Evolutionary conservation across 768 basidiomycete species (phyloP), one percentile per base, ranked within the genome.

Genomic region (Lactifluus subvellereus): DNA sequence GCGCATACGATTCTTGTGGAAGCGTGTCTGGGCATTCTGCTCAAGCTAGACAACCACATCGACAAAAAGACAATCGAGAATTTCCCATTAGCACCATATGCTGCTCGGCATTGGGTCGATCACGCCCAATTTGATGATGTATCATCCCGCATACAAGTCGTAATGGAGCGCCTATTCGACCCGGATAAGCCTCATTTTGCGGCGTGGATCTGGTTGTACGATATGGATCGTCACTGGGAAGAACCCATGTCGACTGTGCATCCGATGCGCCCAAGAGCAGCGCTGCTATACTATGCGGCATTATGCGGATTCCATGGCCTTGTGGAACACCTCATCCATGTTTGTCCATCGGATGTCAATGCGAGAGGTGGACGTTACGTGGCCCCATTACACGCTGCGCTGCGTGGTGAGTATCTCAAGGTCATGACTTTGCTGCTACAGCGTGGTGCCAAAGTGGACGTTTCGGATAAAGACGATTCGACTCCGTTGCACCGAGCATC

Each of bases 191-290:
- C 54, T 2, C 11, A 51, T 40, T 62, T 62, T 38, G 35, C 55
- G 42, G 40, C 55, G 2, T 62, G 61, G 61, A 13, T 62, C 18
- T 56, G 60, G 60, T 6, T 56, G 18, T 47, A 52, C 8, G 50
- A 62, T 14, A 30, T 62, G 4, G 56, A 57, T 3, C 35, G 9
- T 47, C 30, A 22, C 35, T 60, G 50, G 51, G 10, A 4, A 30
- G 30, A 20, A 2, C 35, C 35, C 2, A 54, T 54, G 53, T 5
- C 16, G 13, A 16, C 35, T 7, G 14, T 49, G 3, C 52, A 32
- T 6, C 60, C 60, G 13, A 43, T 20, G 7, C 32, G 1, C 1
- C 58, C 50, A 1, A 10, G 2, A 5, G 50, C 50, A 1, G 3
- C 5, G 11, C 59, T 52, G 3, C 16, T 60, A 10, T 60, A 60